These are phyloP conservation scores for Nannizzia gypsea DNA, from an alignment of 2,329 filamentous ascomycete species.

Conservation along the genomic window DNA sequence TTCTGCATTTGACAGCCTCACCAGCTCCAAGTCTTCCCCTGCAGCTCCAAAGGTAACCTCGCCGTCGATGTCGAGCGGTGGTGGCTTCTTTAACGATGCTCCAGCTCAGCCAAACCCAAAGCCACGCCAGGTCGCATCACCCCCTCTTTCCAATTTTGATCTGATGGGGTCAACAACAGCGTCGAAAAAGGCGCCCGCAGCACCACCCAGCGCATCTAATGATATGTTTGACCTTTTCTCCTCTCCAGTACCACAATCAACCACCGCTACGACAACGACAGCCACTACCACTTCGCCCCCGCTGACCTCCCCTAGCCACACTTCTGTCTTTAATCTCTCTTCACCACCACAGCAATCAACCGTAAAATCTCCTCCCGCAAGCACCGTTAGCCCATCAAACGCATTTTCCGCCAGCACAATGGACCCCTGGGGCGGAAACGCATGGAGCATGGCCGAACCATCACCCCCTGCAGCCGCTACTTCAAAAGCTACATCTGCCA, in stretches of 20 bases:
- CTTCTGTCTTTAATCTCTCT: slow-evolving; percentile 76
- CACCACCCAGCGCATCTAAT: slow-evolving; percentile 45
- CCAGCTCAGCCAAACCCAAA: slow-evolving; percentile 46
- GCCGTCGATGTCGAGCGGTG: slow-evolving; percentile 44
- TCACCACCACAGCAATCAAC: slow-evolving; percentile 25
- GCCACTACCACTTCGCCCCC: slow-evolving; percentile 31
- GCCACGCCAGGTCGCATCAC: slow-evolving; percentile 21
- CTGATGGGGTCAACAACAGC: slow-evolving; percentile 14
- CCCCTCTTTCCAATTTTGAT: slow-evolving; percentile 8
- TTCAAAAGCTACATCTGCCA: slow-evolving; percentile 25
- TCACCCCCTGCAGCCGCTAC: slow-evolving; percentile 36
- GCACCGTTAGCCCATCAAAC: slow-evolving; percentile 32
- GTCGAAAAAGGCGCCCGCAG: slow-evolving; percentile 33
- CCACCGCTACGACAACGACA: slow-evolving; percentile 22
- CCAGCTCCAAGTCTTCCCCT: slow-evolving; percentile 33
- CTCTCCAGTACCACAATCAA: slow-evolving; percentile 33
- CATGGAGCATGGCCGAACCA: slow-evolving; percentile 60
- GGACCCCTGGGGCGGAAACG: slow-evolving; percentile 79
- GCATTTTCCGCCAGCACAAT: slow-evolving; percentile 31
- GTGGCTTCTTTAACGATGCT: slow-evolving; percentile 68
- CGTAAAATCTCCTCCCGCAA: slow-evolving; percentile 21
- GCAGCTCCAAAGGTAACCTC: slow-evolving; percentile 39
- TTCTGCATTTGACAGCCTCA: slow-evolving; percentile 13
- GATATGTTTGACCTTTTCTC: slow-evolving; percentile 69
- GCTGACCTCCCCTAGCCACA: slow-evolving; percentile 30